Evolutionary conservation across 2,329 filamentous ascomycete species (phyloP).

Genomic region (Fusarium heterosporum): DNA sequence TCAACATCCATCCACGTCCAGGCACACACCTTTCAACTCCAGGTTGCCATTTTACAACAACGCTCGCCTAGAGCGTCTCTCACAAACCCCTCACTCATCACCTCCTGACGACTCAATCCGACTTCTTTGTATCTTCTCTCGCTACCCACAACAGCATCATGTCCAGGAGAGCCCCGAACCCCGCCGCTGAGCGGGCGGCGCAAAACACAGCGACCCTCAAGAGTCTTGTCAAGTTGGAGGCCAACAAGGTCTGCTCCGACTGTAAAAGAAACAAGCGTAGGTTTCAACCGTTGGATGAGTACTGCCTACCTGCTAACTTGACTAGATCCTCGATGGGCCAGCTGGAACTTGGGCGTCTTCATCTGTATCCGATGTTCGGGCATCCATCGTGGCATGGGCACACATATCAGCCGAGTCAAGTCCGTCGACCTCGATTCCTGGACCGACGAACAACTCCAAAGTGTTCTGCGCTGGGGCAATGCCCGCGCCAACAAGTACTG

Average conservation of each 20-base stretch:
- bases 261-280: slow-evolving; percentile 99
- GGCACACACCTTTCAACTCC: slow-evolving; percentile 32
- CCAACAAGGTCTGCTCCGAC: slow-evolving; percentile 97
- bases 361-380: slow-evolving; percentile 98
- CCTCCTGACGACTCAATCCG: background rate
- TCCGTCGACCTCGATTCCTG: slow-evolving; percentile 97
- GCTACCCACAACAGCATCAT: slow-evolving; percentile 58
- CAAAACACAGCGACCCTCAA: slow-evolving; percentile 96
- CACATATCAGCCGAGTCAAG: slow-evolving; percentile 97
- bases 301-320: slow-evolving; percentile 18
- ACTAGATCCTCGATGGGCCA: slow-evolving; percentile 96
- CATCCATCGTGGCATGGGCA: slow-evolving; percentile 98
- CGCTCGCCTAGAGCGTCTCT: slow-evolving; percentile 15
- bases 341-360: slow-evolving; percentile 98
- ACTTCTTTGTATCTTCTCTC: background rate
- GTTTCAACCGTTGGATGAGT: slow-evolving; percentile 48
- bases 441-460: slow-evolving; percentile 98
- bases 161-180: slow-evolving; percentile 82
- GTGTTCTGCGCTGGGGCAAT: slow-evolving; percentile 95
- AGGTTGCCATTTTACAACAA: slow-evolving; percentile 45
- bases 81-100: background rate
- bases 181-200: slow-evolving; percentile 86
- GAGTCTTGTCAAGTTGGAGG: slow-evolving; percentile 90
- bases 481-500: slow-evolving; percentile 97
- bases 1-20: slow-evolving; percentile 29